These are phyloP conservation scores for Penicillium aurantiogriseum DNA, from an alignment of 2,329 filamentous ascomycete species.

Conservation along the genomic window DNA sequence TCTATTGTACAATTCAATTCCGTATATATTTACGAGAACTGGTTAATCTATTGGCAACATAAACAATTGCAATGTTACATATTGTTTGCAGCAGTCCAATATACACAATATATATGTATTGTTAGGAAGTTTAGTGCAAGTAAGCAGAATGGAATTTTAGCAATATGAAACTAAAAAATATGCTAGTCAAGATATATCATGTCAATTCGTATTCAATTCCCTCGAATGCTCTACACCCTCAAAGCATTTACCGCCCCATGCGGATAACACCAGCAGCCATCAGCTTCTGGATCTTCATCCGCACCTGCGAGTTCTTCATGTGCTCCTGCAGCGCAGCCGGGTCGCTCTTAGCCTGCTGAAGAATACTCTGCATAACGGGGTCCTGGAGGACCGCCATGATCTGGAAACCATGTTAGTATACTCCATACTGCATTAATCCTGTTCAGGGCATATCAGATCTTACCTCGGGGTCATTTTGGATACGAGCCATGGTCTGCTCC, in stretches of 20 bases:
- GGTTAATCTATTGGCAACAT: neutral
- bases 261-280: conserved; percentile 90
- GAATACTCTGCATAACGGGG: conserved; percentile 94
- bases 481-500: conserved; percentile 87
- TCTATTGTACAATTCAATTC: neutral
- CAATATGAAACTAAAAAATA: conserved; percentile 10
- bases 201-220: conserved; percentile 19
- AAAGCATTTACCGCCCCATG: conserved; percentile 55
- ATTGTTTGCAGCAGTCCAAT: neutral
- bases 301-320: conserved; percentile 87
- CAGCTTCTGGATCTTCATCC: conserved; percentile 89
- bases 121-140: neutral
- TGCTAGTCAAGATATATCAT: conserved; percentile 23
- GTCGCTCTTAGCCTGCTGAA: conserved; percentile 93
- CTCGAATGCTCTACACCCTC: neutral
- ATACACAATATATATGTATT: neutral
- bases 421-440: neutral
- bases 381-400: conserved; percentile 92
- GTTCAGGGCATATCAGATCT: conserved; percentile 32
- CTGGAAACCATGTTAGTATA: conserved; percentile 41
- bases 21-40: no score
- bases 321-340: conserved; percentile 92
- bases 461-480: conserved; percentile 88
- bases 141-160: conserved; percentile 10
- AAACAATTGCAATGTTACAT: neutral